Evolutionary conservation across 2,329 filamentous ascomycete species (phyloP).

Genomic region (Clonostachys rhizophaga): DNA sequence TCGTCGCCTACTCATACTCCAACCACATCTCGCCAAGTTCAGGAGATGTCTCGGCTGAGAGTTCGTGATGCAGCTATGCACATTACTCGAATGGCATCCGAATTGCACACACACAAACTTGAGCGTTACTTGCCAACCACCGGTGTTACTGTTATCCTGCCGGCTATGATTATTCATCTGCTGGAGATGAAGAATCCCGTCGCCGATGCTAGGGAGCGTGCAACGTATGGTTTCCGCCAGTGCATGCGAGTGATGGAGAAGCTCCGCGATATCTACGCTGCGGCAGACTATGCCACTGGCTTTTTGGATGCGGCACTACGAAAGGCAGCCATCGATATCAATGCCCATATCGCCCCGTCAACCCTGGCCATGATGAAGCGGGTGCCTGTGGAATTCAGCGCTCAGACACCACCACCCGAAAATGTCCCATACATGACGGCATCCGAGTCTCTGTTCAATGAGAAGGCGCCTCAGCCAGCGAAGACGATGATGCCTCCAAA

Average conservation of each 20-base stretch:
- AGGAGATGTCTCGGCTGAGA: conserved; percentile 77
- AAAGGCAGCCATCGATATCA: conserved; percentile 76
- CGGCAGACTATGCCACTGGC: conserved; percentile 91
- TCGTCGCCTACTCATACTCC: conserved; percentile 53
- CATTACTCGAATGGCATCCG: conserved; percentile 79
- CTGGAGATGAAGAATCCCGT: conserved; percentile 86
- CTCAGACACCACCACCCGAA: conserved; percentile 50
- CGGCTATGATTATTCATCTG: conserved; percentile 90
- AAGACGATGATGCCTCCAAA: conserved; percentile 25
- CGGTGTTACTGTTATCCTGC: conserved; percentile 84
- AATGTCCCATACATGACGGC: conserved; percentile 36
- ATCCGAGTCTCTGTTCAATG: conserved; percentile 29
- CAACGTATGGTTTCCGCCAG: conserved; percentile 77
- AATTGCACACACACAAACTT: conserved; percentile 67
- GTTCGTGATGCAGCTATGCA: conserved; percentile 80
- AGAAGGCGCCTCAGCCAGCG: conserved; percentile 12
- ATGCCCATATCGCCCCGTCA: conserved; percentile 21
- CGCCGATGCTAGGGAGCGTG: conserved; percentile 63
- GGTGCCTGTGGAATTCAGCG: conserved; percentile 28
- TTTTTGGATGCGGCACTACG: conserved; percentile 91
- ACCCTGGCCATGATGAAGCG: conserved; percentile 27
- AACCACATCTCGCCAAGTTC: conserved; percentile 59
- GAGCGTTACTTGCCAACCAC: conserved; percentile 82
- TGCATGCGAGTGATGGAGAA: conserved; percentile 91
- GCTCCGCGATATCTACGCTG: conserved; percentile 83